A percentile compares a stretch with the other conserved stretches of the same genome.
Conservation (phyloP, 345 rosid genomes). For the Erysimum cheiranthoides region DNA sequence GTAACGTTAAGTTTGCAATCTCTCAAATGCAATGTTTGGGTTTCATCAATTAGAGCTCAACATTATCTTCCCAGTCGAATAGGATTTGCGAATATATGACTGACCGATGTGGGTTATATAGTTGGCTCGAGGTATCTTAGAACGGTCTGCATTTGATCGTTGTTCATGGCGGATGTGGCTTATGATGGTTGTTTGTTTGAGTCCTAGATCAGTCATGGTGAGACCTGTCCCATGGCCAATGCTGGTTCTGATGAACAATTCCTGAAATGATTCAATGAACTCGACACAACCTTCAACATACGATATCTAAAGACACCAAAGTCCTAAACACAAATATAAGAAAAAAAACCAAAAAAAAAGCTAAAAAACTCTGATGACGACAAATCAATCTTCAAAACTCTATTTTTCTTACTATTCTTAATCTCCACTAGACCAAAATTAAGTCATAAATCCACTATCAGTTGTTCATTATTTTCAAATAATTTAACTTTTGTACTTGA, state of each 20-base stretch:
- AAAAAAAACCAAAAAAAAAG: background rate
- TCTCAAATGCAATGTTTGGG: background rate
- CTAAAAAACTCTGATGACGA: background rate
- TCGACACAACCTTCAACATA: background rate
- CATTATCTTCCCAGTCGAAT: background rate
- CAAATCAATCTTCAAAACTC: background rate
- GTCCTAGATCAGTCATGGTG: background rate
- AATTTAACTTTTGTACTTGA: conserved; percentile 37
- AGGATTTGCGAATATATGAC: background rate
- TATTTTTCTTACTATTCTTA: conserved; percentile 8
- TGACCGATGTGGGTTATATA: background rate
- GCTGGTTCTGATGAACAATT: background rate
- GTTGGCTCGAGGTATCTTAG: background rate
- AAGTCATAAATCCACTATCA: conserved; percentile 43
- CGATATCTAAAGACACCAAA: background rate
- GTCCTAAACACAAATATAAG: background rate
- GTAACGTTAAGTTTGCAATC: background rate
- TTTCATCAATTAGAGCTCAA: background rate
- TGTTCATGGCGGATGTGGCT: background rate
- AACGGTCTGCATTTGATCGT: background rate
- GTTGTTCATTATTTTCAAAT: conserved; percentile 36
- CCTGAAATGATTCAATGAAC: background rate
- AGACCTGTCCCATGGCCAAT: background rate
- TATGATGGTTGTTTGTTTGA: background rate
- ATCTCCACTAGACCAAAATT: conserved; percentile 36